Base-by-base conservation (phyloP, 2,329 filamentous ascomycete genomes). In the Colletotrichum tropicicola region DNA sequence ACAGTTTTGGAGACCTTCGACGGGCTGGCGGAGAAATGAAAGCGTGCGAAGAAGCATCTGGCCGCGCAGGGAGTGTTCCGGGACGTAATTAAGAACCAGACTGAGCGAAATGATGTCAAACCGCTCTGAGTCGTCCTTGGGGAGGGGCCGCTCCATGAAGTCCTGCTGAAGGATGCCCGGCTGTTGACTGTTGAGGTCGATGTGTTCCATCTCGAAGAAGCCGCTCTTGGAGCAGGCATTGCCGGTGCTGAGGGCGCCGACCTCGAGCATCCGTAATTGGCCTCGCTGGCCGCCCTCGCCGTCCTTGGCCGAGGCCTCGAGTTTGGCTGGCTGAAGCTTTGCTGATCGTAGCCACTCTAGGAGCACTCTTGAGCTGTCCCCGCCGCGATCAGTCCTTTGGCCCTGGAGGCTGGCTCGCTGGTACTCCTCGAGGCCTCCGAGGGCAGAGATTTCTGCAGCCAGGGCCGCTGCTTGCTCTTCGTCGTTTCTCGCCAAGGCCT, bases 61-160 rank as follows among this genome's bases (percentile, higher is more conserved):
- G 2, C 96, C 96, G 70, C 94, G 87, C 5, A 84, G 86, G 30
- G 80, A 79, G 3, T 93, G 86, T 70, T 94, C 90, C 0, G 95
- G 92, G 3, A 98, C 94, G 73, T 94, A 99, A 77, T 99, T 99
- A 68, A 99, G 83, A 5, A 99, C 96, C 56, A 99, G 82, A 8
- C 94, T 97, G 23, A 99, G 83, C 52, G 94, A 97, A 72, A 99
- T 91, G 54, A 98, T 87, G 74, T 99, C 93, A 74, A 98, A 98
- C 21, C 82, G 82, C 41, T 94, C 89, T 0, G 80, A 76, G 6
- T 85, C 81, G 21, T 84, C 76, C 5, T 74, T 75, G 0, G 95
- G 95, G 3, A 95, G 77, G 0, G 94, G 92, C 25, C 94, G 86
- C 70, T 93, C 81, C 94, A 99, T 97, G 73, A 99, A 98, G 76